Percentiles rank a stretch among this genome's conserved stretches.
These are phyloP conservation scores for Alloteropsis semialata DNA, from an alignment of 176 grass and related monocot species.

Conservation along the genomic window DNA sequence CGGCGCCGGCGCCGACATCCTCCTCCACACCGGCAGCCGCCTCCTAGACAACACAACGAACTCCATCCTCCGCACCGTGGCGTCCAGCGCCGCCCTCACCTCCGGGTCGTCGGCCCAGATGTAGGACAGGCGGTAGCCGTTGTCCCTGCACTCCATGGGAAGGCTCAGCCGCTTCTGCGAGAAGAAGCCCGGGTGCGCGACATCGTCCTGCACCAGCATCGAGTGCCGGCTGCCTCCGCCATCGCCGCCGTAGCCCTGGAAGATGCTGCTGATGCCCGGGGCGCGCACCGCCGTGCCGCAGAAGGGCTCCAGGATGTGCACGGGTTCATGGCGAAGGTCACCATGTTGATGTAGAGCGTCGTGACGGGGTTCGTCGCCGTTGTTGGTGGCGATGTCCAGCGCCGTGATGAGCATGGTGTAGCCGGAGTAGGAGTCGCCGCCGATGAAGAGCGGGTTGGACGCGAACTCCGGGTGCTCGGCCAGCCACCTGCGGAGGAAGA, in stretches of 20 bases:
- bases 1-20: too few species aligned
- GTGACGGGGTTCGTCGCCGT: conserved; percentile 19
- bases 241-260: not conserved
- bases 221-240: not conserved
- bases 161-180: not conserved
- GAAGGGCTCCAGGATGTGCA: conserved; percentile 57
- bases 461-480: conserved; percentile 58
- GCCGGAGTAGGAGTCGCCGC: conserved; percentile 85
- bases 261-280: not conserved
- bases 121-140: conserved; percentile 52
- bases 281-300: conserved; percentile 32
- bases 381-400: conserved; percentile 37
- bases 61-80: conserved; percentile 55
- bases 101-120: conserved; percentile 59
- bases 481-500: conserved; percentile 61
- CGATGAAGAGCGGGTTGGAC: conserved; percentile 68
- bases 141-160: conserved; percentile 52
- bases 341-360: conserved; percentile 58
- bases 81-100: conserved; percentile 54
- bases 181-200: not conserved
- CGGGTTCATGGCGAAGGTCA: conserved; percentile 37
- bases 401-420: conserved; percentile 57
- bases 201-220: conserved; percentile 42
- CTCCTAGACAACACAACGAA: conserved; percentile 65
- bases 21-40: too few species aligned